These are phyloP conservation scores for Crotalaria pallida DNA, from an alignment of 306 rosid species.

Conservation along the genomic window DNA sequence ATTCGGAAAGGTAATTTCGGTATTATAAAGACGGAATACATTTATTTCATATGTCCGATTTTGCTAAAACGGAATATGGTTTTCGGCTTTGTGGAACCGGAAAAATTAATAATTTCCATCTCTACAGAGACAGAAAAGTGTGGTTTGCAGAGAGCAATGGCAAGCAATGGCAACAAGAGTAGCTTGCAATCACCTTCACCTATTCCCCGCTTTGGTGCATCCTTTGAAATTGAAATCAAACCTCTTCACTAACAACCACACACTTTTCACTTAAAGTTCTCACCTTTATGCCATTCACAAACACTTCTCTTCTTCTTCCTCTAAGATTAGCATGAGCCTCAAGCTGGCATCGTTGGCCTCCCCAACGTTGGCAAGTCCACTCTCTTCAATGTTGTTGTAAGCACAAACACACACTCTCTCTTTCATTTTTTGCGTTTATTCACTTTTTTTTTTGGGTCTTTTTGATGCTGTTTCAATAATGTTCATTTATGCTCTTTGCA, in stretches of 20 bases:
- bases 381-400: slow-evolving; percentile 93
- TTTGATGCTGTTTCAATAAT: too few species aligned
- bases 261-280: slow-evolving; percentile 32
- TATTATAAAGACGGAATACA: too few species aligned
- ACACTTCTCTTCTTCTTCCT: slow-evolving; percentile 48
- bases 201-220: slow-evolving; percentile 43
- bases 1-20: too few species aligned
- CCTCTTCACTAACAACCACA: slow-evolving; percentile 29
- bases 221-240: slow-evolving; percentile 69
- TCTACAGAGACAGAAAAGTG: too few species aligned
- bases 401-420: slow-evolving; percentile 13
- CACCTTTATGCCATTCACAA: slow-evolving; percentile 37
- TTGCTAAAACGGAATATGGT: too few species aligned
- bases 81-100: too few species aligned
- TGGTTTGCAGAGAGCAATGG: too few species aligned
- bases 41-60: too few species aligned
- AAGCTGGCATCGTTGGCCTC: slow-evolving; percentile 95
- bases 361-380: slow-evolving; percentile 97
- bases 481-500: too few species aligned
- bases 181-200: slow-evolving; percentile 43
- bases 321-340: slow-evolving; percentile 88
- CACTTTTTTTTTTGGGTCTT: too few species aligned
- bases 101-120: too few species aligned
- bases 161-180: slow-evolving; percentile 50
- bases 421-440: not conserved